Evolutionary conservation across 1,284 basidiomycete genomes (phyloP).

Genomic region (Moesziomyces sp.): DNA sequence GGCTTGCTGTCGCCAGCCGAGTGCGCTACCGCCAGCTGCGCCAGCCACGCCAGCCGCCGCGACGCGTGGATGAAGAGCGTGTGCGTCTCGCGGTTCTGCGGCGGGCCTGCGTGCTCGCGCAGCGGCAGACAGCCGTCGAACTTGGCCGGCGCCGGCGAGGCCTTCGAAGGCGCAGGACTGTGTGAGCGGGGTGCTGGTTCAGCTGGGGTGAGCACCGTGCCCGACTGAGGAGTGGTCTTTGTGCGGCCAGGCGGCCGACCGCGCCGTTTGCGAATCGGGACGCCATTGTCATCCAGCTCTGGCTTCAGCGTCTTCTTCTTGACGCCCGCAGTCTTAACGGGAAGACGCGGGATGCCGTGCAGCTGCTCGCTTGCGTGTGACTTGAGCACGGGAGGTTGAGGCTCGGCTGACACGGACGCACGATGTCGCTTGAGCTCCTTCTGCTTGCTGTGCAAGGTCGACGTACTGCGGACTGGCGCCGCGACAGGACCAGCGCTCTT

Average conservation of each 20-base stretch:
- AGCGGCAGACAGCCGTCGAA: constrained; percentile 16
- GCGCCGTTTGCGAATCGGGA: constrained; percentile 4
- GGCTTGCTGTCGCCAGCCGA: neutral
- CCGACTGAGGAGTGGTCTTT: too few relatives aligned
- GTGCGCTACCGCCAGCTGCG: constrained; percentile 10
- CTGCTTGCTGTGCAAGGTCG: too few relatives aligned
- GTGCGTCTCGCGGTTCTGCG: constrained; percentile 22
- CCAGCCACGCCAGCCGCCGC: constrained; percentile 24
- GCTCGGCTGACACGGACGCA: too few relatives aligned
- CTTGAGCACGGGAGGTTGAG: neutral
- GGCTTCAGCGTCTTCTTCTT: constrained; percentile 2
- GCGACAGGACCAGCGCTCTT: neutral
- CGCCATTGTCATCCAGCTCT: constrained; percentile 8
- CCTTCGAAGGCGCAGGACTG: neutral
- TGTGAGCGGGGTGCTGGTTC: too few relatives aligned
- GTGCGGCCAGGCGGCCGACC: constrained; percentile 9
- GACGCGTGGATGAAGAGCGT: constrained; percentile 25
- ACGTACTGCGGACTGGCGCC: too few relatives aligned
- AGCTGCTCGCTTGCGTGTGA: neutral
- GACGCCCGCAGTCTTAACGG: too few relatives aligned
- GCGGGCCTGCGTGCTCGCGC: constrained; percentile 4
- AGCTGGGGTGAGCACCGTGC: too few relatives aligned
- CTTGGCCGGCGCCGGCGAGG: neutral
- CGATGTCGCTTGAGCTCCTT: too few relatives aligned
- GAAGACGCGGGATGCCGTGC: too few relatives aligned